These are phyloP conservation scores for Populus hybrid DNA, from an alignment of 441 rosid species.

Conservation along the genomic window DNA sequence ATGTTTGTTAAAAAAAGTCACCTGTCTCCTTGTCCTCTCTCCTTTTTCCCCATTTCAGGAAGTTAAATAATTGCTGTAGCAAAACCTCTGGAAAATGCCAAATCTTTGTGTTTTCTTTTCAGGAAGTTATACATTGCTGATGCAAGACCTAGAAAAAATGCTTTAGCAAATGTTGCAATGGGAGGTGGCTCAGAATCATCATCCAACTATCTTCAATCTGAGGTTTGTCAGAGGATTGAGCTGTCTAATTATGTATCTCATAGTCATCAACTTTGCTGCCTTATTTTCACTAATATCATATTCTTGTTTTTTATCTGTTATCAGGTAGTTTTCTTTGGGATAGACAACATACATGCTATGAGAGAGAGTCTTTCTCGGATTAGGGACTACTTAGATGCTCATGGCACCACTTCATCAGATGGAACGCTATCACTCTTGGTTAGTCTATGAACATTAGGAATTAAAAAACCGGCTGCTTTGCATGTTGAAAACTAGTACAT, in stretches of 20 bases:
- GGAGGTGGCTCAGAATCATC: conserved; percentile 99
- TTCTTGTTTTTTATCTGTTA: conserved; percentile 5
- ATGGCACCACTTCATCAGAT: conserved; percentile 95
- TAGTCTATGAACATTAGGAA: conserved; percentile 30
- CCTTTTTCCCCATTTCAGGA: neutral
- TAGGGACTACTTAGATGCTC: conserved; percentile 93
- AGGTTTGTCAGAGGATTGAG: conserved; percentile 53
- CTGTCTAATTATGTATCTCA: conserved; percentile 24
- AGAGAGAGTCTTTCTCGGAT: conserved; percentile 97
- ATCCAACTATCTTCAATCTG: conserved; percentile 89
- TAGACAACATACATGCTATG: conserved; percentile 99
- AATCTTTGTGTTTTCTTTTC: conserved; percentile 15
- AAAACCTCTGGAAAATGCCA: neutral
- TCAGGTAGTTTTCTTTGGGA: conserved; percentile 96
- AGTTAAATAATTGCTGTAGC: neutral
- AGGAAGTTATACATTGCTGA: conserved; percentile 98
- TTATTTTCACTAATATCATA: conserved; percentile 4
- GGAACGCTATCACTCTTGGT: conserved; percentile 98
- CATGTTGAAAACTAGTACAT: neutral
- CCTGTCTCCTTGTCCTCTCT: neutral
- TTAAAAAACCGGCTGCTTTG: neutral
- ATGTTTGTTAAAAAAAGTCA: neutral
- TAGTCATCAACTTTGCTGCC: conserved; percentile 25
- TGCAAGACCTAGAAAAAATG: conserved; percentile 99
- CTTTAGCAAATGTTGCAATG: conserved; percentile 98